Conservation (phyloP, 106 monocot species). For the Cymbidium sinense region DNA sequence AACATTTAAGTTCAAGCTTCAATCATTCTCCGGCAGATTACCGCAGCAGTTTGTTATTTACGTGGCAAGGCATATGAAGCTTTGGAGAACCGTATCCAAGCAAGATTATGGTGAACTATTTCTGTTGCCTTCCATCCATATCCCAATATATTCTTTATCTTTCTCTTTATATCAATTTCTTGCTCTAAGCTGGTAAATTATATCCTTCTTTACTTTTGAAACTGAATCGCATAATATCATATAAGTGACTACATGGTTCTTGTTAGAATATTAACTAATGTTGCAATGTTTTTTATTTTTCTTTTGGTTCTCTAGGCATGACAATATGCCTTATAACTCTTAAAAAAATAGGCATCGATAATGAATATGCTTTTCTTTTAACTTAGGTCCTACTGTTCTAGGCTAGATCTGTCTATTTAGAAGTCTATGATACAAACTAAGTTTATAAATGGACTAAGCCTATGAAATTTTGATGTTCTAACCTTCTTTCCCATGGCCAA, state of each 20-base stretch:
- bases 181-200: background rate
- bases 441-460: too few species aligned
- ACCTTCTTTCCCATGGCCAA: too few species aligned
- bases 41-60: slow-evolving; percentile 74
- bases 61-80: slow-evolving; percentile 95
- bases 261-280: background rate
- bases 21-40: slow-evolving; percentile 17
- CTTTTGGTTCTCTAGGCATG: background rate
- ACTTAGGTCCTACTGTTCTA: too few species aligned
- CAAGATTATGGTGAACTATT: slow-evolving; percentile 53
- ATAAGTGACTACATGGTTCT: background rate
- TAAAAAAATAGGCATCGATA: background rate
- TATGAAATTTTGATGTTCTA: too few species aligned
- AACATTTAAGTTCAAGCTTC: background rate
- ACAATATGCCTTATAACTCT: background rate
- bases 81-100: slow-evolving; percentile 79
- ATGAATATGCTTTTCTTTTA: too few species aligned
- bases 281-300: background rate
- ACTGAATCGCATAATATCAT: background rate
- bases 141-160: background rate
- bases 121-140: background rate
- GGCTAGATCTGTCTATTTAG: too few species aligned
- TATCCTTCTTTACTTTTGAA: background rate
- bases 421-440: too few species aligned
- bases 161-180: background rate